Base-by-base conservation (phyloP, 1,139 yeast genomes). In the Hanseniaspora uvarum region DNA sequence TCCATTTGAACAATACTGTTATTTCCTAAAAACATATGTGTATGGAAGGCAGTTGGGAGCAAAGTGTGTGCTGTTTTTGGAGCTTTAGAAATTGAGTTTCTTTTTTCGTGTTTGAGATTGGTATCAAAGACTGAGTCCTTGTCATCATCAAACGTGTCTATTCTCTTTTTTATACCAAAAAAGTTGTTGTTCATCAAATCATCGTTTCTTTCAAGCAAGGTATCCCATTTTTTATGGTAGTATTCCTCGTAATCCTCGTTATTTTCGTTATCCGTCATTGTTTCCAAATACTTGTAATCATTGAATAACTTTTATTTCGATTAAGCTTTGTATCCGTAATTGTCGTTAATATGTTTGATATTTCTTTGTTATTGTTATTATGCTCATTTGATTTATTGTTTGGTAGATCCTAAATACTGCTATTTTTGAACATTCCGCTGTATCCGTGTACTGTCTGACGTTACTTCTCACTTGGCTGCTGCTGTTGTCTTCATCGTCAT, bases 21-120 rank as follows among this genome's bases (percentile, higher is more conserved):
- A 54, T 76, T 76, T 5, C 80, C 79, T 39, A 75, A 59, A 60
- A 76, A 76, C 78, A 76, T 76, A 60, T 76, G 80, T 1, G 80
- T 76, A 3, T 78, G 68, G 37, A 76, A 63, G 0, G 80, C 80
- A 3, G 78, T 75, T 21, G 80, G 79, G 43, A 76, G 63, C 19
- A 76, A 63, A 0, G 78, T 75, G 1, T 76, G 68, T 0, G 79
- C 79, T 1, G 79, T 73, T 7, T 76, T 72, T 26, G 79, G 79
- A 1, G 79, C 79, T 59, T 73, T 75, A 0, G 79, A 75, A 56
- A 37, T 30, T n/a, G 31, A 43, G 12, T 43, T 37, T 50, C 39
- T 37, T 6, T 28, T 11, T 5, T 34, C 38, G 19, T 24, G 21
- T 2, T 36, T 24, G 18, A 23, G 11, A 5, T 14, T 49, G 14